Conservation (phyloP, 2,329 filamentous ascomycete genomes). For the Stagonosporopsis chrysanthemi region DNA sequence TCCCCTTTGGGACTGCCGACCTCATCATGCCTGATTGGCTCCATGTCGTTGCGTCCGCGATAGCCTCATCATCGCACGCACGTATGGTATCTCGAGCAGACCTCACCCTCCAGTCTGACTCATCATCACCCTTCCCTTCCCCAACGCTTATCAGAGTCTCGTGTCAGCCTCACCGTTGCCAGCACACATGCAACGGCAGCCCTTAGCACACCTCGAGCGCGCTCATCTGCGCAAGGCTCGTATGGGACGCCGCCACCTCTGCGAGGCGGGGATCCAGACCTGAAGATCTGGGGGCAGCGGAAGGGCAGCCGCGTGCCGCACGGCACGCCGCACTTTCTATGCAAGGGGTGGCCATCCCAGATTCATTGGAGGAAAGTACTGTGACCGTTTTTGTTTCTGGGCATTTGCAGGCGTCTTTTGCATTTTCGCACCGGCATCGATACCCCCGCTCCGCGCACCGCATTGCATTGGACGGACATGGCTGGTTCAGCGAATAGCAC, state of each 20-base stretch:
- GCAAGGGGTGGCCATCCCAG: slow-evolving; percentile 11
- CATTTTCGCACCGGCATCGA: slow-evolving; percentile 25
- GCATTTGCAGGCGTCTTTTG: slow-evolving; percentile 27
- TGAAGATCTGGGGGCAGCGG: slow-evolving; percentile 10
- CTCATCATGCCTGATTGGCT: slow-evolving; percentile 2
- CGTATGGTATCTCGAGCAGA: slow-evolving; percentile 7
- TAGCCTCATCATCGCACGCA: slow-evolving; percentile 8
- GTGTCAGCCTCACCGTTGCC: slow-evolving; percentile 16
- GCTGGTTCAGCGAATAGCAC: slow-evolving; percentile 25
- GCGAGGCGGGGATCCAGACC: slow-evolving; percentile 11
- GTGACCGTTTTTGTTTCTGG: slow-evolving; percentile 17
- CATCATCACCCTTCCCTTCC: not conserved
- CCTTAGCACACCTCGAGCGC: slow-evolving; percentile 11
- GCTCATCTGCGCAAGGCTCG: slow-evolving; percentile 14
- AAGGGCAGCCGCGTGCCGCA: slow-evolving; percentile 3
- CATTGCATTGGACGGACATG: slow-evolving; percentile 22
- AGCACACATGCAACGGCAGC: slow-evolving; percentile 9
- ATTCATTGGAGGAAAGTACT: slow-evolving; percentile 27
- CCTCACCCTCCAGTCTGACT: slow-evolving; percentile 13
- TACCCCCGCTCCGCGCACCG: slow-evolving; percentile 33
- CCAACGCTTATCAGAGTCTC: slow-evolving; percentile 10
- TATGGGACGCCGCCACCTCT: slow-evolving; percentile 4
- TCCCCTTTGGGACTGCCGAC: slow-evolving; percentile 10
- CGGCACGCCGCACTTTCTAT: not conserved
- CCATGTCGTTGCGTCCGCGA: not conserved